These are phyloP conservation scores for Bipolaris gigantea DNA, from an alignment of 2,329 filamentous ascomycete species.

Conservation along the genomic window DNA sequence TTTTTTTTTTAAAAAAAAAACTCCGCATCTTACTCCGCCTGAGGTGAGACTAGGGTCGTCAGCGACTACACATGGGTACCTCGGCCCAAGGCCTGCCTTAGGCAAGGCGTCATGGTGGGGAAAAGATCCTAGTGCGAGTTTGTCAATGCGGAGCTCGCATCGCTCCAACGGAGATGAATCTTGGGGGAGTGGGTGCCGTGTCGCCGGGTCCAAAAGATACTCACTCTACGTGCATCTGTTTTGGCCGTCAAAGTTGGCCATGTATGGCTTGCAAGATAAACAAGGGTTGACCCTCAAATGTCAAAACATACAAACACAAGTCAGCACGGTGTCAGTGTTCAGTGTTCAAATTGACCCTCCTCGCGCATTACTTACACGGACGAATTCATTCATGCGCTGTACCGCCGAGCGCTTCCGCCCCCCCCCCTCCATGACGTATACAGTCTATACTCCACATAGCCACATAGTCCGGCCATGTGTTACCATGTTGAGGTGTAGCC, in stretches of 20 bases:
- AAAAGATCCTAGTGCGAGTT: slow-evolving; percentile 5
- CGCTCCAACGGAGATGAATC: slow-evolving; percentile 10
- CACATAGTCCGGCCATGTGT: neutral
- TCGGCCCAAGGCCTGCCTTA: slow-evolving; percentile 1
- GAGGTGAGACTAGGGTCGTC: neutral
- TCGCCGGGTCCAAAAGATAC: neutral
- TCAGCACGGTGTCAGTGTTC: neutral
- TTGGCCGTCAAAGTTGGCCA: neutral
- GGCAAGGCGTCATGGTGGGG: slow-evolving; percentile 1
- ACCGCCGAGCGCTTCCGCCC: slow-evolving; percentile 5
- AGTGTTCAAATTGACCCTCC: too few species aligned
- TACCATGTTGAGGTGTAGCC: neutral
- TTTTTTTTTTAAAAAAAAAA: too few species aligned
- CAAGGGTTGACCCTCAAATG: neutral
- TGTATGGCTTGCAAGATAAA: neutral
- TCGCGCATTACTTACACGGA: neutral
- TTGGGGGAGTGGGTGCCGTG: neutral
- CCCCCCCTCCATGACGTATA: slow-evolving; percentile 5
- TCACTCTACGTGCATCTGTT: neutral
- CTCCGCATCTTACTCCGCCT: neutral
- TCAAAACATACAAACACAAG: neutral
- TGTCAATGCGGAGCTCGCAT: neutral
- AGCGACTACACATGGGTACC: neutral
- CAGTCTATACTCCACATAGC: neutral
- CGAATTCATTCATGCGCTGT: neutral